Conservation (phyloP, 495 filamentous ascomycete genomes). For the Umbilicaria muhlenbergii region DNA sequence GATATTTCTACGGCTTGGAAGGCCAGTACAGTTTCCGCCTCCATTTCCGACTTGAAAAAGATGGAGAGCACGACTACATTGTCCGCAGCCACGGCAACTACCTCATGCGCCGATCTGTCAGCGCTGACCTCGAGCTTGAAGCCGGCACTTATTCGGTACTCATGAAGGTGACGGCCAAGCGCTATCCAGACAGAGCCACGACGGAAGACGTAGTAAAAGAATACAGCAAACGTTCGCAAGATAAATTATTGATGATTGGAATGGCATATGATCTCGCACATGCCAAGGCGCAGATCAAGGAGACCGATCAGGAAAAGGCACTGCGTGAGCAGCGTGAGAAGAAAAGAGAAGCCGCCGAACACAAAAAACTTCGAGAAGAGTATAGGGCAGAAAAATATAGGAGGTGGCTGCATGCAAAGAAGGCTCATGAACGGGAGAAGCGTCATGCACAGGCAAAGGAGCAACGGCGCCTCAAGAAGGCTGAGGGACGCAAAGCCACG, state of each 20-base stretch:
- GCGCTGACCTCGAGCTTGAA: conserved; percentile 67
- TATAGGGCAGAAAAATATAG: conserved; percentile 32
- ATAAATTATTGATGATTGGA: conserved; percentile 72
- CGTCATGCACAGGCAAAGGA: conserved; percentile 8
- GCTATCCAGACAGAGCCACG: conserved; percentile 29
- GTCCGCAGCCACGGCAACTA: conserved; percentile 60
- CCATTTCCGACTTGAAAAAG: conserved; percentile 68
- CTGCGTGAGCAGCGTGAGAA: conserved; percentile 26
- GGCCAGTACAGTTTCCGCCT: conserved; percentile 72
- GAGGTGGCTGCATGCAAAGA: conserved; percentile 33
- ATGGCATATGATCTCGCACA: conserved; percentile 75
- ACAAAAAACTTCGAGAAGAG: conserved; percentile 26
- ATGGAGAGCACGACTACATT: conserved; percentile 69
- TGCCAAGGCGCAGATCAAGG: conserved; percentile 52
- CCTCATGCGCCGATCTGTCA: conserved; percentile 62
- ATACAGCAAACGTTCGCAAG: conserved; percentile 45
- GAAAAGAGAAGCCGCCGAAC: conserved; percentile 27
- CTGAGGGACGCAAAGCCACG: background rate
- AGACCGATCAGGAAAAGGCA: conserved; percentile 48
- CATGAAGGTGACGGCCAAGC: conserved; percentile 61
- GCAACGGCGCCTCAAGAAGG: conserved; percentile 11
- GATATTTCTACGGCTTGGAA: conserved; percentile 70
- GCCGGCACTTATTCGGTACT: conserved; percentile 67
- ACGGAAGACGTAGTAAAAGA: conserved; percentile 54
- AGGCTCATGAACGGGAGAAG: conserved; percentile 28